These are phyloP conservation scores for Serendipita sp. DNA, from an alignment of 768 basidiomycete species.

Conservation along the genomic window DNA sequence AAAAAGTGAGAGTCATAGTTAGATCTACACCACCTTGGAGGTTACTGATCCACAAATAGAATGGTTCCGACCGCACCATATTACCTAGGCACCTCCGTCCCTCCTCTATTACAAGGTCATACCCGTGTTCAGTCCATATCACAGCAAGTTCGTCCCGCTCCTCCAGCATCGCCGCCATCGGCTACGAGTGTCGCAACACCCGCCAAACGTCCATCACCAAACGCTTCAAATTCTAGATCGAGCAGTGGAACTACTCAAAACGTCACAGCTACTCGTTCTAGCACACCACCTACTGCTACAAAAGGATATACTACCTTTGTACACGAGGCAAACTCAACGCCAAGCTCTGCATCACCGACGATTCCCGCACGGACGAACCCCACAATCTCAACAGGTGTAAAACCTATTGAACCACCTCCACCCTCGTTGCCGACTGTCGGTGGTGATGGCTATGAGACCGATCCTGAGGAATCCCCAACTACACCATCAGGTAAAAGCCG, in stretches of 20 bases:
- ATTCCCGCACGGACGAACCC: constrained; percentile 2
- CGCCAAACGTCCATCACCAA: constrained; percentile 26
- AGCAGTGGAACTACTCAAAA: constrained; percentile 21
- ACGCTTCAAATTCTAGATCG: constrained; percentile 53
- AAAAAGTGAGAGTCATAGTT: constrained; percentile 43
- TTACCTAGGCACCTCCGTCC: constrained; percentile 52
- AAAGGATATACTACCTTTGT: constrained; percentile 20
- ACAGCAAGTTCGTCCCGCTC: constrained; percentile 37
- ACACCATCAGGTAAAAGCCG: constrained; percentile 10
- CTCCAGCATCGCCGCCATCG: constrained; percentile 21
- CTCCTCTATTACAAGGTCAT: constrained; percentile 25
- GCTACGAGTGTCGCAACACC: constrained; percentile 18
- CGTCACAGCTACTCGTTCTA: constrained; percentile 15
- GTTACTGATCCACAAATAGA: constrained; percentile 22
- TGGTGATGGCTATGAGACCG: constrained; percentile 14
- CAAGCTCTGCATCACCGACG: constrained; percentile 1
- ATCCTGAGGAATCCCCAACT: constrained; percentile 10
- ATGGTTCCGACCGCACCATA: constrained; percentile 76
- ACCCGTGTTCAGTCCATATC: constrained; percentile 64
- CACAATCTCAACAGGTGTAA: background rate
- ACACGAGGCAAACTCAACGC: constrained; percentile 1
- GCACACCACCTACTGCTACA: constrained; percentile 23
- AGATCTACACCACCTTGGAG: background rate
- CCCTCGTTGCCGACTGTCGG: constrained; percentile 8
- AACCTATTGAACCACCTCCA: constrained; percentile 11